Evolutionary conservation across 306 rosid genomes (phyloP), one percentile per base, ranked within the genome.

Genomic region (Sechiopsis laciniata): DNA sequence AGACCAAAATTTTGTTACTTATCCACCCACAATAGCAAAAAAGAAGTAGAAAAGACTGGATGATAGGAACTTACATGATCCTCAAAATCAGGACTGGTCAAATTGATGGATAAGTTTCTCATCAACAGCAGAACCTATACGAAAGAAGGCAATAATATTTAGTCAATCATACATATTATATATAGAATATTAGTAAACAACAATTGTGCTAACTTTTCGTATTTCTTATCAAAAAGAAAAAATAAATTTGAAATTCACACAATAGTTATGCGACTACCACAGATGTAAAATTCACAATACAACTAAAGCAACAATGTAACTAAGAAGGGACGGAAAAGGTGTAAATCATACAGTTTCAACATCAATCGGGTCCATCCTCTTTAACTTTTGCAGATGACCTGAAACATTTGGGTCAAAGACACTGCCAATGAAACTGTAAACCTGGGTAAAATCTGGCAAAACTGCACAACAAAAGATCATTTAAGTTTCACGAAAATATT

Each of bases 71-170:
- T 86, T 82, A 95, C 99, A 71, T 91, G 97, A 78, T 91, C 91
- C 85, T 91, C 96, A 56, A 95, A 95, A 58, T 87, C 96, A 0
- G 97, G 99, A 80, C 95, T 88, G 15, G 83, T 71, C 78, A 95
- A 84, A 83, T 95, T 95, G 83, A 89, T 86, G 65, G 99, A 88
- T 64, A 95, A 82, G 79, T 95, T 91, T 83, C 99, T 88, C 97
- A 91, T 91, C 89, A 95, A 83, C 74, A 95, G 76, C 62, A 95
- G 84, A 75, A 95, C 99, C 99, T 95, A 76, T 9, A 82, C 17
- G 64, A 55, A 26, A 78, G 69, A 54, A 42, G 79, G 60, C 72
- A 52, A 29, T 32, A 74, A 32, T 32, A 32, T 32, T 78, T 66
- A 45, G 55, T 45, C 17, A 17, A 45, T 29, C 17, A 45, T 42